Conservation (phyloP, 768 basidiomycete genomes). For the Podaxis sp. region DNA sequence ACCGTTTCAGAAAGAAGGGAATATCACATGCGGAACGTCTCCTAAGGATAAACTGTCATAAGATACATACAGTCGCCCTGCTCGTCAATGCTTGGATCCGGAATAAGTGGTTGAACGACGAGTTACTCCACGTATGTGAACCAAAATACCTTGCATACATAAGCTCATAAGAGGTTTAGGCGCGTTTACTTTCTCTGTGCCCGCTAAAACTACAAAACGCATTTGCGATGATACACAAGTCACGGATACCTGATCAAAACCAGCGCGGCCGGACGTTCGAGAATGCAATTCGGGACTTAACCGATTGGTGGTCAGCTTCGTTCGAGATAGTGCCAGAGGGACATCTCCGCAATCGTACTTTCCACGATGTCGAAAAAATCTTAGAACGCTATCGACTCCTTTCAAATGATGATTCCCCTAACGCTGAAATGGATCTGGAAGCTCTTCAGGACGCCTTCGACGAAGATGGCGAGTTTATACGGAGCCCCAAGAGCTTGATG, state of each 20-base stretch:
- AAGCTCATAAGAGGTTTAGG: constrained; percentile 43
- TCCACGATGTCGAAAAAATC: constrained; percentile 62
- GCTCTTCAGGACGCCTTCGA: constrained; percentile 44
- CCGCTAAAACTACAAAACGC: constrained; percentile 79
- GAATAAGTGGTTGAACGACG: constrained; percentile 84
- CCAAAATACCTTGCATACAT: constrained; percentile 4
- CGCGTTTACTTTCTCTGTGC: constrained; percentile 82
- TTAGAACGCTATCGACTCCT: constrained; percentile 32
- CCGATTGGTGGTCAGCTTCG: constrained; percentile 84
- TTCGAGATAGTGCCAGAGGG: constrained; percentile 62
- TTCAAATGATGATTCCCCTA: constrained; percentile 22
- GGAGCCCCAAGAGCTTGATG: constrained; percentile 85
- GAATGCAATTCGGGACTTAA: constrained; percentile 67
- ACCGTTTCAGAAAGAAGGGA: constrained; percentile 40
- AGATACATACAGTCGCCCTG: constrained; percentile 83
- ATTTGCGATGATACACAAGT: constrained; percentile 80
- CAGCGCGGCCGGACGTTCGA: constrained; percentile 90
- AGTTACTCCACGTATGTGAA: constrained; percentile 73
- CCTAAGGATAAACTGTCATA: constrained; percentile 78
- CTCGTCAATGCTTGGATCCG: constrained; percentile 72
- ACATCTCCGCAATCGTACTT: constrained; percentile 74
- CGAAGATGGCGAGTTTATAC: constrained; percentile 65
- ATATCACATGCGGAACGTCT: constrained; percentile 67
- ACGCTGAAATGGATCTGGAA: constrained; percentile 36
- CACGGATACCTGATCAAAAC: constrained; percentile 73